phyloP scores from a whole-genome alignment of 495 filamentous ascomycete genomes.

The Penicillium ucsense region DNA sequence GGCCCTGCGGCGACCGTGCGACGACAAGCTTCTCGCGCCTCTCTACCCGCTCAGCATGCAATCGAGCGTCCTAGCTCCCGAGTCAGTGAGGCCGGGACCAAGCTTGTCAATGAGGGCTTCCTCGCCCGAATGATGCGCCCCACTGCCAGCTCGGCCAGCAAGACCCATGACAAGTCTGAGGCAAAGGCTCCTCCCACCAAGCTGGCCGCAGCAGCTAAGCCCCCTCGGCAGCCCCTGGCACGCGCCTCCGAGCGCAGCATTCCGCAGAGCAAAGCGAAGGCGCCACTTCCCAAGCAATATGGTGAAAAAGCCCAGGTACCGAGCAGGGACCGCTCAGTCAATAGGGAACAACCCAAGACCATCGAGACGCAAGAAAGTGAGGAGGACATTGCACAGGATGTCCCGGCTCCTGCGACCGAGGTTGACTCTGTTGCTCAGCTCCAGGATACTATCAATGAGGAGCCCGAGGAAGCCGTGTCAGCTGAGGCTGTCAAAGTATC shows the following conservation, averaged over 20 bases:
- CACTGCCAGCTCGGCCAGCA: constrained; percentile 68
- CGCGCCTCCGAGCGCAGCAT: constrained; percentile 12
- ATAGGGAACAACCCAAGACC: constrained; percentile 7
- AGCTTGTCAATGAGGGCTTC: constrained; percentile 62
- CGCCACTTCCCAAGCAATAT: constrained; percentile 10
- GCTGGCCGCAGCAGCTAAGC: constrained; percentile 13
- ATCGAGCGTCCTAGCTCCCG: constrained; percentile 35
- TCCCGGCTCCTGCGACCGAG: constrained; percentile 2
- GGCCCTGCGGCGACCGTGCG: constrained; percentile 17
- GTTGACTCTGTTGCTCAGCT: constrained; percentile 3
- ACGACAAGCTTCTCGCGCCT: constrained; percentile 32
- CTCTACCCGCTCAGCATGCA: constrained; percentile 23
- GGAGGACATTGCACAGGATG: constrained; percentile 12
- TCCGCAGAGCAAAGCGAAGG: constrained; percentile 15
- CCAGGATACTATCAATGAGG: constrained; percentile 1
- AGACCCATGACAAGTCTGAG: constrained; percentile 63
- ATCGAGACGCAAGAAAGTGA: constrained; percentile 9
- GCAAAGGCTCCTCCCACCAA: constrained; percentile 26
- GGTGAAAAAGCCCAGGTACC: constrained; percentile 13
- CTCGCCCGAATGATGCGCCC: constrained; percentile 90
- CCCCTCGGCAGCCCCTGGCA: constrained; percentile 6
- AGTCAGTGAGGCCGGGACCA: constrained; percentile 26
- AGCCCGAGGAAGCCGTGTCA: constrained; percentile 2
- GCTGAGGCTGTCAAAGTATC: not conserved
- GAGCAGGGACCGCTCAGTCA: constrained; percentile 3